Percentiles rank a stretch among this genome's conserved stretches.
phyloP scores from a whole-genome alignment of 257 asterid genomes.

The Gentiana dahurica region DNA sequence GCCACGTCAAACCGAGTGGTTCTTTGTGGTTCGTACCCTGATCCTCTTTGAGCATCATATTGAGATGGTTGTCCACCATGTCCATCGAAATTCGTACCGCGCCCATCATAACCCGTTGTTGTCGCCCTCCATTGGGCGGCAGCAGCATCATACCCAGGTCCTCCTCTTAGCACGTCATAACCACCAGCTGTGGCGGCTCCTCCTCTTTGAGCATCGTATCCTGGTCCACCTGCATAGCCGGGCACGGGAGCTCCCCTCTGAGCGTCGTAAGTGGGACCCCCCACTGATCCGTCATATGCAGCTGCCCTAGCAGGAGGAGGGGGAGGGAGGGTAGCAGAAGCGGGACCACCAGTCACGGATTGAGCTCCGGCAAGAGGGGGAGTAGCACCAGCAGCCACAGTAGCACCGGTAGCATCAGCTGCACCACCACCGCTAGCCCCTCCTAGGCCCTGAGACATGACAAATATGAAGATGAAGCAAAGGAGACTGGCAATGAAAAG shows the following conservation, averaged over 20 bases:
- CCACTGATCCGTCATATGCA: constrained; percentile 26
- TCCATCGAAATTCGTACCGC: background rate
- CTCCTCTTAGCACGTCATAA: constrained; percentile 37
- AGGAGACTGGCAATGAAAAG: constrained; percentile 5
- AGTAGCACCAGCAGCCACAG: constrained; percentile 18
- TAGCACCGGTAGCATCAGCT: constrained; percentile 15
- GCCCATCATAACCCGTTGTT: constrained; percentile 25
- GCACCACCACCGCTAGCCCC: constrained; percentile 33
- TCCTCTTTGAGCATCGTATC: constrained; percentile 34
- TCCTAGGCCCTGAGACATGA: constrained; percentile 36
- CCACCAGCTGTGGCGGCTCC: constrained; percentile 13
- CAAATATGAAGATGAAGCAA: constrained; percentile 1
- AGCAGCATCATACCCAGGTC: constrained; percentile 27
- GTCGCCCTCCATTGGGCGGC: constrained; percentile 16
- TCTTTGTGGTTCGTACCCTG: constrained; percentile 38
- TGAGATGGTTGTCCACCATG: constrained; percentile 12
- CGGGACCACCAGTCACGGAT: constrained; percentile 23
- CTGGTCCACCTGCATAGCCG: constrained; percentile 30
- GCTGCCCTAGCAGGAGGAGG: constrained; percentile 22
- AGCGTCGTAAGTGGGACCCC: constrained; percentile 36
- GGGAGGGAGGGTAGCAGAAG: constrained; percentile 15
- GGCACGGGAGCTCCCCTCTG: constrained; percentile 30
- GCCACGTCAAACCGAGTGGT: constrained; percentile 26
- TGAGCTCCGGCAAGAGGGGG: constrained; percentile 37
- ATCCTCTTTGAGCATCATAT: constrained; percentile 41